Evolutionary conservation across 768 basidiomycete species (phyloP).

Genomic region (Amanita muscaria): DNA sequence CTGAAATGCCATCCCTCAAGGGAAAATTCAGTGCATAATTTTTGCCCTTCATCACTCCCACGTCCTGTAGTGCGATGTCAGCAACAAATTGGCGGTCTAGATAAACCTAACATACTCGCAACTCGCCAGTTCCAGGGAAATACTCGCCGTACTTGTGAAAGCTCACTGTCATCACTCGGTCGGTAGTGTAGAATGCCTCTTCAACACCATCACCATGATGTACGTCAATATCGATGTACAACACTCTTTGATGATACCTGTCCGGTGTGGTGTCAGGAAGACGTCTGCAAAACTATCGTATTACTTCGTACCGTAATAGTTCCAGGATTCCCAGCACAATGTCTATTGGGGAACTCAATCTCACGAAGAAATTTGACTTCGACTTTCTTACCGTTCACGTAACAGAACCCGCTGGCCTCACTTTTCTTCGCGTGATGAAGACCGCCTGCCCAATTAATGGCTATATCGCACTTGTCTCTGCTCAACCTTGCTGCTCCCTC

Average conservation of each 20-base stretch:
- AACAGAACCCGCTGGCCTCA: constrained; percentile 98
- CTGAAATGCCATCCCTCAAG: constrained; percentile 87
- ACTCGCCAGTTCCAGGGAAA: constrained; percentile 98
- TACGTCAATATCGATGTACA: constrained; percentile 98
- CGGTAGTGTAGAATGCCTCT: constrained; percentile 98
- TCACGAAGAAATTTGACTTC: no score
- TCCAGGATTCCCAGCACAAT: constrained; percentile 97
- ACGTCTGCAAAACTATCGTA: not conserved
- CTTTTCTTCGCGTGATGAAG: constrained; percentile 99
- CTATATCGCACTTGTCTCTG: constrained; percentile 97
- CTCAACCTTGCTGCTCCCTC: constrained; percentile 96
- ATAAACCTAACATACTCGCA: constrained; percentile 48
- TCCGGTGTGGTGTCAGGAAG: constrained; percentile 1
- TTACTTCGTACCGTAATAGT: constrained; percentile 57
- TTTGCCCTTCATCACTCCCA: constrained; percentile 90
- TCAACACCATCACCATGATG: constrained; percentile 99
- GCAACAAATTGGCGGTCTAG: not conserved
- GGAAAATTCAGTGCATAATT: constrained; percentile 94
- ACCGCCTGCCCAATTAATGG: constrained; percentile 98
- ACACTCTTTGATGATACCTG: constrained; percentile 87
- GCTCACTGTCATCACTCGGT: constrained; percentile 96
- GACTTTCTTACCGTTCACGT: constrained; percentile 72
- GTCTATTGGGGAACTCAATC: constrained; percentile 47
- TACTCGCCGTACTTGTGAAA: constrained; percentile 99
- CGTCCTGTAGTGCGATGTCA: constrained; percentile 47